These are phyloP conservation scores for Chamaecrista fasciculata DNA, from an alignment of 306 rosid species.

Conservation along the genomic window DNA sequence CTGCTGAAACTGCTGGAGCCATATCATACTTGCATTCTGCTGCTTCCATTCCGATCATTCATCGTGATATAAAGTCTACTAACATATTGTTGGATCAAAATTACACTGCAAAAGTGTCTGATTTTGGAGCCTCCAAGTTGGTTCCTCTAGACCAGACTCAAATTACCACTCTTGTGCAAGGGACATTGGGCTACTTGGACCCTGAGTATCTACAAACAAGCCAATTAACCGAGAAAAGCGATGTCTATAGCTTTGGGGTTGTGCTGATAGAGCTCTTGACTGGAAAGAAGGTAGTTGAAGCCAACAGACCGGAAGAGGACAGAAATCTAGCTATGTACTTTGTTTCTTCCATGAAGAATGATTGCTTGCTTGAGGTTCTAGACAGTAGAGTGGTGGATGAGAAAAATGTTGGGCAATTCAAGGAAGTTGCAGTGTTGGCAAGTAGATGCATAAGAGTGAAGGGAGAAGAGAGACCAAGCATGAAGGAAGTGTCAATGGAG, in stretches of 20 bases:
- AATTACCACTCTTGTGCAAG: neutral
- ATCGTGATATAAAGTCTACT: conserved; percentile 36
- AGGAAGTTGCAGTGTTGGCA: conserved; percentile 29
- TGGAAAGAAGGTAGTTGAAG: neutral
- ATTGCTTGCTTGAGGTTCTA: conserved; percentile 23
- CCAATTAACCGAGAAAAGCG: conserved; percentile 7
- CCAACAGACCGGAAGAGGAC: conserved; percentile 1
- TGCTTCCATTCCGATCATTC: conserved; percentile 32
- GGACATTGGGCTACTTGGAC: neutral
- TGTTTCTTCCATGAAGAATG: conserved; percentile 30
- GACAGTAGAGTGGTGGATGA: conserved; percentile 20
- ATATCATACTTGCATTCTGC: conserved; percentile 36
- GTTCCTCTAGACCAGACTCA: neutral
- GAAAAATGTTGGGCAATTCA: conserved; percentile 17
- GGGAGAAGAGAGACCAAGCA: conserved; percentile 40
- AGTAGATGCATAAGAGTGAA: conserved; percentile 21
- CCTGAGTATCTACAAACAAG: conserved; percentile 5
- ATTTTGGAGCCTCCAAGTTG: conserved; percentile 19
- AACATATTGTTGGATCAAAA: conserved; percentile 28
- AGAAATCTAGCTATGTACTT: conserved; percentile 13
- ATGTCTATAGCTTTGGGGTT: conserved; percentile 13
- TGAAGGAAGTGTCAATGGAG: conserved; percentile 39
- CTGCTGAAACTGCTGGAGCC: conserved; percentile 32
- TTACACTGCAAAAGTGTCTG: conserved; percentile 5
- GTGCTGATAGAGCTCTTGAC: conserved; percentile 1